Evolutionary conservation across 352 stramenopile species (phyloP), one percentile per base, ranked within the genome.

Genomic region (Phytophthora sp.): DNA sequence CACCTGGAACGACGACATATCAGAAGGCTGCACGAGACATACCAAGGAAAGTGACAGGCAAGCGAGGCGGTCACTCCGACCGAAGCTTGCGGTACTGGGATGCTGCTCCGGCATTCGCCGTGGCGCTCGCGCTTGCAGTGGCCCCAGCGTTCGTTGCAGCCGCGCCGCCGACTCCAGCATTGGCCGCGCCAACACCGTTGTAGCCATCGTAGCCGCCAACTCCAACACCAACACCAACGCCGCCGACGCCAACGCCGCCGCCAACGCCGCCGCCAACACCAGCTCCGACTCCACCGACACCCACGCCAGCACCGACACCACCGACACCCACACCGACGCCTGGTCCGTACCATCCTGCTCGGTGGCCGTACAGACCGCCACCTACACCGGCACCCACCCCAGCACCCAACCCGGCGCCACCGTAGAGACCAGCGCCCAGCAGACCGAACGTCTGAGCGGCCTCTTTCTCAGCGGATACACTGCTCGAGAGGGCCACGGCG

Each of bases 21-120:
- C n/a, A n/a, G n/a, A n/a, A n/a, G n/a, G n/a, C n/a, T n/a, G n/a
- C n/a, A n/a, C n/a, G n/a, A n/a, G n/a, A n/a, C n/a, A n/a, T n/a
- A n/a, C n/a, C n/a, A n/a, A n/a, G n/a, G n/a, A n/a, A n/a, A n/a
- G n/a, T n/a, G n/a, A n/a, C n/a, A n/a, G n/a, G n/a, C n/a, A n/a
- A n/a, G n/a, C n/a, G n/a, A n/a, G n/a, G n/a, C n/a, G n/a, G n/a
- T 54, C 20, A 59, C 18, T 59, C 37, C 17, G 51, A 34, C 9
- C 51, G 51, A 12, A 59, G 27, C 26, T 51, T 50, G 37, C 51
- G 51, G 20, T 49, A 49, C 51, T 50, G 37, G 12, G 23, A 37
- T 37, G 11, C 49, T 3, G 37, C 26, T 7, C 37, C 51, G 5
- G 42, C 39, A 8, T 30, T 54, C 13, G 46, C 46, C 1, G 30